Percentiles rank a stretch among this genome's conserved stretches.
Evolutionary conservation across 1,284 basidiomycete species (phyloP).

Genomic region (Ustanciosporium gigantosporum): DNA sequence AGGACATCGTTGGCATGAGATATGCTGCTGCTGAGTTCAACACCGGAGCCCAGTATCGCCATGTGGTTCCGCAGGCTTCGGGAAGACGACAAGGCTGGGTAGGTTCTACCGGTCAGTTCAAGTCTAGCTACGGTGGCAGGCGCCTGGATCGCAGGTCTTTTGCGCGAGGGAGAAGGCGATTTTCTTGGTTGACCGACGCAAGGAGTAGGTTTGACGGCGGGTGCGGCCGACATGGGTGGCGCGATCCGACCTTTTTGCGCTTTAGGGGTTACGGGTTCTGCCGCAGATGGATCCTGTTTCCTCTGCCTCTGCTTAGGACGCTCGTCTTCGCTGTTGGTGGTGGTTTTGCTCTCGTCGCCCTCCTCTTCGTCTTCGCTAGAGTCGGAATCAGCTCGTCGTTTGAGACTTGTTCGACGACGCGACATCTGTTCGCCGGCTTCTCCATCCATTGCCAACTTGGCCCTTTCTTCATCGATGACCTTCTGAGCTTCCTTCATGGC

Average conservation of each 20-base stretch:
- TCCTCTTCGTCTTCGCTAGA: slow-evolving; percentile 1
- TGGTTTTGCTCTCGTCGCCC: slow-evolving; percentile 4
- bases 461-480: slow-evolving; percentile 19
- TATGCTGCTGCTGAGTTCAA: too few relatives aligned
- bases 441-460: slow-evolving; percentile 4
- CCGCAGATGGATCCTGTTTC: background rate
- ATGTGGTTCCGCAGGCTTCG: too few relatives aligned
- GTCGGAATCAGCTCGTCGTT: slow-evolving; percentile 2
- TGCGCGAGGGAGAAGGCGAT: slow-evolving; percentile 50
- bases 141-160: slow-evolving; percentile 40
- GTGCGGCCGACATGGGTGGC: slow-evolving; percentile 12
- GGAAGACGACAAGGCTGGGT: slow-evolving; percentile 6
- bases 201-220: slow-evolving; percentile 52
- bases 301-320: slow-evolving; percentile 20
- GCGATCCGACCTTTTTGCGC: slow-evolving; percentile 8
- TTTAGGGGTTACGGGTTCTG: slow-evolving; percentile 7
- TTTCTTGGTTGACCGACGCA: slow-evolving; percentile 59
- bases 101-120: slow-evolving; percentile 14
- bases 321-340: slow-evolving; percentile 7
- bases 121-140: slow-evolving; percentile 30
- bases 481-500: slow-evolving; percentile 20
- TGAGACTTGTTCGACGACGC: slow-evolving; percentile 1
- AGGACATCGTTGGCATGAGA: too few relatives aligned
- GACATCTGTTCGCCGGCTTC: background rate
- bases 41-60: too few relatives aligned